Conservation (phyloP, 352 stramenopile genomes). For the Phytopythium mirpurense region DNA sequence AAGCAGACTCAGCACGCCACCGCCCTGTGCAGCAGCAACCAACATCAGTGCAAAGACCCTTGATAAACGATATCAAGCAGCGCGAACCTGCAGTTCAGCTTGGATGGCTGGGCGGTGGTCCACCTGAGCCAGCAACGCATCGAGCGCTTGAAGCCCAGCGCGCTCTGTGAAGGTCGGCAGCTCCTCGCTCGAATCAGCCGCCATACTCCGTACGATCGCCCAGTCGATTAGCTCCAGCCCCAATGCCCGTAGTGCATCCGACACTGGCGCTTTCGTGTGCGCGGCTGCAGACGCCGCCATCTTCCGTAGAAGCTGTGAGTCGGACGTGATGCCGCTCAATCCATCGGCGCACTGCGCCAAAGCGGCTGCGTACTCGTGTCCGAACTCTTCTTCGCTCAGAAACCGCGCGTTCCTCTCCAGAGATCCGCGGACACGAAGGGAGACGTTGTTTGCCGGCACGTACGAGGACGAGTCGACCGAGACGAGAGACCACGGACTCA, state of each 20-base stretch:
- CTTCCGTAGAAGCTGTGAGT: background rate
- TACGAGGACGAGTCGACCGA: slow-evolving; percentile 55
- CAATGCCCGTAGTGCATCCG: slow-evolving; percentile 21
- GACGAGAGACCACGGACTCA: slow-evolving; percentile 45
- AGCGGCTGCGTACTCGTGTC: slow-evolving; percentile 18
- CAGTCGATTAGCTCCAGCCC: slow-evolving; percentile 47
- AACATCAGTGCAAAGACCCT: background rate
- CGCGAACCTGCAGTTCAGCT: slow-evolving; percentile 42
- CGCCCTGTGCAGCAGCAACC: slow-evolving; percentile 15
- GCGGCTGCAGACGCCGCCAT: background rate
- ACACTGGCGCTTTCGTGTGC: background rate
- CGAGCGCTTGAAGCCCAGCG: slow-evolving; percentile 41
- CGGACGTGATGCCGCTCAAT: too few species aligned
- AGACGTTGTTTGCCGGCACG: slow-evolving; percentile 38
- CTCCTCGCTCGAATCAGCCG: slow-evolving; percentile 26
- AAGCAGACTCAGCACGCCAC: slow-evolving; percentile 64
- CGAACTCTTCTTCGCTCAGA: slow-evolving; percentile 38
- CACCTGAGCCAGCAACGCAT: slow-evolving; percentile 34
- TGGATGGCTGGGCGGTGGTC: slow-evolving; percentile 54
- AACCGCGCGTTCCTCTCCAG: slow-evolving; percentile 26
- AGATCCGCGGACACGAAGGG: slow-evolving; percentile 27
- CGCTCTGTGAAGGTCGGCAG: slow-evolving; percentile 44
- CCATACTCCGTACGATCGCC: slow-evolving; percentile 36
- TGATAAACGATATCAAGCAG: slow-evolving; percentile 1
- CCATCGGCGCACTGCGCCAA: slow-evolving; percentile 8